These are phyloP conservation scores for Drosera capensis DNA, from an alignment of 148 eudicot genomes.

Conservation along the genomic window DNA sequence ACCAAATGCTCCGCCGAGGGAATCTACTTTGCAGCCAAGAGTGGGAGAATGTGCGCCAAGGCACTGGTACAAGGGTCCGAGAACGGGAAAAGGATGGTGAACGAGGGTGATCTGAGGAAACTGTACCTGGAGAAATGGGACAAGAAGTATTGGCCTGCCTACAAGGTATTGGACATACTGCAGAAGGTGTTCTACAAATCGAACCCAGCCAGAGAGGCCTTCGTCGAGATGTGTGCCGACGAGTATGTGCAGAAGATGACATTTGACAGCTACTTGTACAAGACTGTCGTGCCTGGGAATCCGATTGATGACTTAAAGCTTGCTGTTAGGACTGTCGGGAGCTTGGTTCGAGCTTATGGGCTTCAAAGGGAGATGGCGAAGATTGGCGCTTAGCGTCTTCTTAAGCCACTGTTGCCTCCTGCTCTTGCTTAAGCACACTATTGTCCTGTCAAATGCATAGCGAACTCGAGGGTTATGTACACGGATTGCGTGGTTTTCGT, in stretches of 20 bases:
- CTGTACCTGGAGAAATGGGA: constrained; percentile 92
- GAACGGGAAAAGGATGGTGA: constrained; percentile 55
- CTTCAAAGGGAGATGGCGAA: constrained; percentile 81
- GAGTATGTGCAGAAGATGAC: constrained; percentile 99
- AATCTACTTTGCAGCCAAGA: constrained; percentile 90
- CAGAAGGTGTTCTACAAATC: constrained; percentile 96
- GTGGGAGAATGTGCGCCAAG: constrained; percentile 4
- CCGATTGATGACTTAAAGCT: constrained; percentile 82
- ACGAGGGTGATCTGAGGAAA: constrained; percentile 68
- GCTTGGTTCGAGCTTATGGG: constrained; percentile 85
- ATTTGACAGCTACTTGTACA: constrained; percentile 89
- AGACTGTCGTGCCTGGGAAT: constrained; percentile 80
- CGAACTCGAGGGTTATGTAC: too few relatives aligned
- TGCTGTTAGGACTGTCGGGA: constrained; percentile 90
- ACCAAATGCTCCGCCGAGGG: constrained; percentile 97
- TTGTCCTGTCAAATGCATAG: neutral
- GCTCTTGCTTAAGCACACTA: neutral
- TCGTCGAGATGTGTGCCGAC: constrained; percentile 96
- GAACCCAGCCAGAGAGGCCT: constrained; percentile 91
- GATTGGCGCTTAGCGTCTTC: constrained; percentile 35
- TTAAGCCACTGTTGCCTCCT: neutral
- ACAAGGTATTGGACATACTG: constrained; percentile 80
- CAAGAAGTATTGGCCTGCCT: constrained; percentile 95
- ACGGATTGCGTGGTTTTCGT: too few relatives aligned
- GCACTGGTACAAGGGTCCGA: neutral